Evolutionary conservation across 2,329 filamentous ascomycete species (phyloP).

Genomic region (Fusarium acutatum): DNA sequence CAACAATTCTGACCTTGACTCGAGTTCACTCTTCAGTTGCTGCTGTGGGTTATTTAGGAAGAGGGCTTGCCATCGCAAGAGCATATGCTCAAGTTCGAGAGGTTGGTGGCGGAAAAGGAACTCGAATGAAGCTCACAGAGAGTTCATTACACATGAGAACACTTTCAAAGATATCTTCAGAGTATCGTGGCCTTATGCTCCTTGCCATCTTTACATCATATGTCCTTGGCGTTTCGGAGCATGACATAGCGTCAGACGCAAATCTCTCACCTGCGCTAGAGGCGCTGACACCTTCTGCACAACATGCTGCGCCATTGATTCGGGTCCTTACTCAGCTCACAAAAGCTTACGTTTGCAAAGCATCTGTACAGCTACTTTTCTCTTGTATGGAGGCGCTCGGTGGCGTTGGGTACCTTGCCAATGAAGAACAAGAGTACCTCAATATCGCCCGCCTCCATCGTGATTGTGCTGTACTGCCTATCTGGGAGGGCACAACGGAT

Average conservation of each 20-base stretch:
- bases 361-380: constrained; percentile 59
- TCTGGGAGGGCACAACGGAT: constrained; percentile 79
- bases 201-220: constrained; percentile 63
- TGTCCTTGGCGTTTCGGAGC: constrained; percentile 64
- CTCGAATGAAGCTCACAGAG: constrained; percentile 57
- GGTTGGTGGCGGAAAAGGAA: constrained; percentile 55
- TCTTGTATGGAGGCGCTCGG: constrained; percentile 71
- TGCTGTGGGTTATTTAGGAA: constrained; percentile 61
- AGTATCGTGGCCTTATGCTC: constrained; percentile 66
- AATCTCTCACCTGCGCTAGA: constrained; percentile 32
- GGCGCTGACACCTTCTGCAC: constrained; percentile 45
- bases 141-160: constrained; percentile 66
- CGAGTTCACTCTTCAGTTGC: constrained; percentile 65
- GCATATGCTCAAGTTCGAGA: constrained; percentile 67
- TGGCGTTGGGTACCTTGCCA: constrained; percentile 72
- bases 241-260: constrained; percentile 38
- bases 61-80: constrained; percentile 65
- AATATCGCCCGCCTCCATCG: constrained; percentile 74
- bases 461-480: constrained; percentile 69
- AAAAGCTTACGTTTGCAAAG: constrained; percentile 66
- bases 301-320: constrained; percentile 55
- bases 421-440: constrained; percentile 68
- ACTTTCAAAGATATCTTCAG: constrained; percentile 62
- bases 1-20: constrained; percentile 73
- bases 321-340: constrained; percentile 67